Percentiles rank a stretch among this genome's conserved stretches.
Conservation (phyloP, 768 basidiomycete genomes). For the Mycena rosella region DNA sequence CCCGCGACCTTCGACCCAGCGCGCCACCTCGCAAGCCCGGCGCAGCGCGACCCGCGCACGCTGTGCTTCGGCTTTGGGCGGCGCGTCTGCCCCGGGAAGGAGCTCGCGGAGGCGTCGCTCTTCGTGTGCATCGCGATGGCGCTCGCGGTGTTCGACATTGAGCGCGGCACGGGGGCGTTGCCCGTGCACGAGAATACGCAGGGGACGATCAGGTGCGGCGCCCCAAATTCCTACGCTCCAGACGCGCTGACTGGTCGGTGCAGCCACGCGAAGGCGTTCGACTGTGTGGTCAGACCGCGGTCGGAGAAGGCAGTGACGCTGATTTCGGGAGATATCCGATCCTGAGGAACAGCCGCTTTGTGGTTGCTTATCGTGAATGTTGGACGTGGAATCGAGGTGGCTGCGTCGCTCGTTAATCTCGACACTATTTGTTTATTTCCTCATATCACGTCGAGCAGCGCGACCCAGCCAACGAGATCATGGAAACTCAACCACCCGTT, state of each 20-base stretch:
- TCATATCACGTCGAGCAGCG: no score
- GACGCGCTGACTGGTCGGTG: neutral
- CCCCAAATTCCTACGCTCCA: neutral
- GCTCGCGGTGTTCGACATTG: constrained; percentile 63
- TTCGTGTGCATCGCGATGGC: constrained; percentile 59
- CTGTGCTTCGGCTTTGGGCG: constrained; percentile 64
- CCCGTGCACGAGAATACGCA: constrained; percentile 60
- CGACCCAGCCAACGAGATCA: no score
- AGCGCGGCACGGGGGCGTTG: constrained; percentile 56
- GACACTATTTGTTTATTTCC: no score
- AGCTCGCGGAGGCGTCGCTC: constrained; percentile 65
- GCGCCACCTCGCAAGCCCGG: constrained; percentile 53
- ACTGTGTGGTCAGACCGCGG: constrained; percentile 50
- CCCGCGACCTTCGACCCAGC: constrained; percentile 65
- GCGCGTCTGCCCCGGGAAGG: constrained; percentile 62
- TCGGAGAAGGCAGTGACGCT: constrained; percentile 46
- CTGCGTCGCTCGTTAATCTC: no score
- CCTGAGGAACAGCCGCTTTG: no score
- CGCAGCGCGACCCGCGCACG: constrained; percentile 56
- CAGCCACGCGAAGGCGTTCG: constrained; percentile 52
- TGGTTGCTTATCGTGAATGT: no score
- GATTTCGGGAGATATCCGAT: constrained; percentile 35
- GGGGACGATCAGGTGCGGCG: constrained; percentile 59
- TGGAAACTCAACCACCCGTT: no score
- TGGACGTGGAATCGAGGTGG: no score